A percentile compares a stretch with the other conserved stretches of the same genome.
These are phyloP conservation scores for Colletotrichum cordylinicola DNA, from an alignment of 2,329 filamentous ascomycete species.

Conservation along the genomic window DNA sequence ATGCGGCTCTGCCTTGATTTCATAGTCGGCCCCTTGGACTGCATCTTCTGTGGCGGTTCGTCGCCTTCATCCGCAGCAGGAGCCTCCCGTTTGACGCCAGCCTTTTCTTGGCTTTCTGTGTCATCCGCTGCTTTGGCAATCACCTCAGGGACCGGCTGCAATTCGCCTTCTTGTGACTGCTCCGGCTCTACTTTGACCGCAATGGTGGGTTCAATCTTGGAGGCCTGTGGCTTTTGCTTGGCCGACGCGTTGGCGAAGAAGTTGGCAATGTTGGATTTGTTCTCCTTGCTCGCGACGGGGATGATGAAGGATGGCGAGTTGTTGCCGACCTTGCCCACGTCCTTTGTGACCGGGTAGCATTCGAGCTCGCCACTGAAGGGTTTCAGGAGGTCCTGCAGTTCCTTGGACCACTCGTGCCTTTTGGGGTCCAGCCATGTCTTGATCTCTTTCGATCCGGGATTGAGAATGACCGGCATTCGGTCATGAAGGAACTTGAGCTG, in stretches of 20 bases:
- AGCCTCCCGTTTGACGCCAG: slow-evolving; percentile 32
- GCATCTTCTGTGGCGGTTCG: slow-evolving; percentile 32
- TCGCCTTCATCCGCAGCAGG: slow-evolving; percentile 20
- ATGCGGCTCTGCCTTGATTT: slow-evolving; percentile 34
- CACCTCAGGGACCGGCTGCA: slow-evolving; percentile 26
- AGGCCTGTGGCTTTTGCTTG: slow-evolving; percentile 32
- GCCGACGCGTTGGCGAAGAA: slow-evolving; percentile 72
- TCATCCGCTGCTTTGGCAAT: slow-evolving; percentile 1
- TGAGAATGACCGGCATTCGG: slow-evolving; percentile 92
- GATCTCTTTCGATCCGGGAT: slow-evolving; percentile 75
- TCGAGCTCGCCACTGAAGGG: slow-evolving; percentile 83
- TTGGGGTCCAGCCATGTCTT: slow-evolving; percentile 80
- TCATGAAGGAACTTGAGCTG: slow-evolving; percentile 89
- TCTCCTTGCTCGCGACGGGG: slow-evolving; percentile 82
- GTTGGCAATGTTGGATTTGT: slow-evolving; percentile 92
- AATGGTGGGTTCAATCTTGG: not conserved
- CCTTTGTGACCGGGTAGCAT: slow-evolving; percentile 84
- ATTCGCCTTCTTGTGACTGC: slow-evolving; percentile 1
- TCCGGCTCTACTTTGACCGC: slow-evolving; percentile 26
- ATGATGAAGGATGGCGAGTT: slow-evolving; percentile 85
- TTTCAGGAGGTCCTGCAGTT: slow-evolving; percentile 79
- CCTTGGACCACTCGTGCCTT: slow-evolving; percentile 74
- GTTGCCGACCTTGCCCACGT: slow-evolving; percentile 94
- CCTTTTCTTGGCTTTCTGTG: not conserved
- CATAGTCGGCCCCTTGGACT: slow-evolving; percentile 12